Base-by-base conservation (phyloP, 305 asterid species). In the Rubia occidens region DNA sequence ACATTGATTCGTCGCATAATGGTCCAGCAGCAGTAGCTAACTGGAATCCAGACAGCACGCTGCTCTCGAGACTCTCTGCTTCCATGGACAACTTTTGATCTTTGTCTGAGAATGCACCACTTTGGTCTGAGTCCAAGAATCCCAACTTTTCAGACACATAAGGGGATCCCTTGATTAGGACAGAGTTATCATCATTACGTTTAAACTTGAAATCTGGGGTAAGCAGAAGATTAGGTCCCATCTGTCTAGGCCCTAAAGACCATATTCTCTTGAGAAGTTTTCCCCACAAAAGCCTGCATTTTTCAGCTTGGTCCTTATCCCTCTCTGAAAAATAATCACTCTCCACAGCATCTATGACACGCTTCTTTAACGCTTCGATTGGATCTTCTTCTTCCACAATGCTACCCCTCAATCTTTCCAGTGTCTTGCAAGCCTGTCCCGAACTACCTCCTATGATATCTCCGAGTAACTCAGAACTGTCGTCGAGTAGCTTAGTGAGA, bases 1-100 rank as follows among this genome's bases (percentile, higher is more conserved):
- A 93, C 94, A 88, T 82, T 4, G 98, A 96, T 75, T 93, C 98
- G 65, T 93, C 98, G 64, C 98, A 93, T 76, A 93, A 78, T 47
- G 98, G 97, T 72, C 98, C 98, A 49, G 98, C 79, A 37, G 91
- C 84, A 61, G 97, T 86, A 70, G 98, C 98, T 68, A 90, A 66
- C 78, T 93, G 97, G 80, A 93, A 93, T 77, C 98, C 97, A 3
- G 98, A 88, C 70, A 90, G 76, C 64, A 93, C 86, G 58, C 92
- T 85, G 89, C 87, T 90, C 79, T 87, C 95, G 62, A 93, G 87
- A 86, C 85, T 81, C 77, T 88, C 86, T 39, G 83, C 89, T 83
- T 88, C 97, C 72, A 72, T 80, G 63, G 75, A 69, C 62, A 87
- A 75, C 78, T 64, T 56, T 76, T 82, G 81, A 69, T 85, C 86